Conservation (phyloP, 441 rosid species). For the Monsonia emarginata region DNA sequence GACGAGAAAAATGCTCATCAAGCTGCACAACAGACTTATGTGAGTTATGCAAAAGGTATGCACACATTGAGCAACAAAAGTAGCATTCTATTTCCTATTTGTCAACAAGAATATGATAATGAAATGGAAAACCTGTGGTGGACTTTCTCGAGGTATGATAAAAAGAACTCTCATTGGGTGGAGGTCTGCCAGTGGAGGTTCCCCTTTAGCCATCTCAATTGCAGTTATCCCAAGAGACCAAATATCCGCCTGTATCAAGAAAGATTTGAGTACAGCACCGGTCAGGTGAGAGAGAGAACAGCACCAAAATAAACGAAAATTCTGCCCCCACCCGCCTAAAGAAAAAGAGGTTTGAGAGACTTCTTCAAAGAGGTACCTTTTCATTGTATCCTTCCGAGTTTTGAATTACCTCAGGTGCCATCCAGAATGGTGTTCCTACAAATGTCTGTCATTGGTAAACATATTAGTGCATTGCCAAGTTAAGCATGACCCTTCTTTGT, state of each 20-base stretch:
- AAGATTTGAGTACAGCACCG: constrained; percentile 13
- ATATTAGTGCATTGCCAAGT: constrained; percentile 29
- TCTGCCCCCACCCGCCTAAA: background rate
- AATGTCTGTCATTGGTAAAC: constrained; percentile 64
- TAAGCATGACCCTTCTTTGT: background rate
- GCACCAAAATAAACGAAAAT: background rate
- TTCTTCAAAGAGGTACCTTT: constrained; percentile 44
- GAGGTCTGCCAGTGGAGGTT: constrained; percentile 98
- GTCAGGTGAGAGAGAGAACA: constrained; percentile 6
- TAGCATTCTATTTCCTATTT: constrained; percentile 16
- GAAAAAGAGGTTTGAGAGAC: background rate
- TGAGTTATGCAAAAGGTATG: constrained; percentile 12
- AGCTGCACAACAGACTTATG: constrained; percentile 45
- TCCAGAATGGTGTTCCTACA: constrained; percentile 99
- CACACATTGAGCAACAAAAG: constrained; percentile 13
- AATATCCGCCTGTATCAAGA: constrained; percentile 79
- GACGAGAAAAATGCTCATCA: constrained; percentile 98
- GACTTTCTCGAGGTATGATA: constrained; percentile 97
- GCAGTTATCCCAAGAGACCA: constrained; percentile 98
- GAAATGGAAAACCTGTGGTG: constrained; percentile 75
- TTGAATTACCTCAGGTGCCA: constrained; percentile 99
- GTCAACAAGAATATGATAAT: constrained; percentile 19
- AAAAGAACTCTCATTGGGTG: constrained; percentile 99
- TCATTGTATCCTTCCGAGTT: constrained; percentile 95
- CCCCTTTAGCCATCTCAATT: constrained; percentile 99